Conservation (phyloP, 2,329 filamentous ascomycete genomes). For the Xylariales sp. region DNA sequence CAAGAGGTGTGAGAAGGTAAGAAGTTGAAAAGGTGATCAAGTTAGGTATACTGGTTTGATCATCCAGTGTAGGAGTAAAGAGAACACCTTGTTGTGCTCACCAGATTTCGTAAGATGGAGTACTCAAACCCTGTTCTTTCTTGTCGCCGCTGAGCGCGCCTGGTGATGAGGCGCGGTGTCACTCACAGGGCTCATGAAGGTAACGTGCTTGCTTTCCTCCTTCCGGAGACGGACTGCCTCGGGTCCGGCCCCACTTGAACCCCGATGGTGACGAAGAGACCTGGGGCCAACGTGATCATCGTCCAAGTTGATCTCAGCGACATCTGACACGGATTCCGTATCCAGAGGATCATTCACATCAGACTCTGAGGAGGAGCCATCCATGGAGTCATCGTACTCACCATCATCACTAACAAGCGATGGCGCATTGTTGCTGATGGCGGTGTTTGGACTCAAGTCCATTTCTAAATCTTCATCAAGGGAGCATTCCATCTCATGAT, state of each 20-base stretch:
- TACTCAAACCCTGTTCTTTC: constrained; percentile 5
- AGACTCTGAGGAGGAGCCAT: constrained; percentile 54
- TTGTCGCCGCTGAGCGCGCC: background rate
- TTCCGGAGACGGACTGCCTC: constrained; percentile 45
- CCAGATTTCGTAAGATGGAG: no score
- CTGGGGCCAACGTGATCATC: constrained; percentile 46
- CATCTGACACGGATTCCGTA: constrained; percentile 55
- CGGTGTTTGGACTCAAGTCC: constrained; percentile 64
- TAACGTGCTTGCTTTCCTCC: constrained; percentile 51
- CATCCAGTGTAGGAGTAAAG: background rate
- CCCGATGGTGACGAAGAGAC: constrained; percentile 38
- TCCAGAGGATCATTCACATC: constrained; percentile 54
- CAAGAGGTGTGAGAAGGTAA: constrained; percentile 4
- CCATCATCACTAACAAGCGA: constrained; percentile 78
- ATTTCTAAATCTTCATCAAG: constrained; percentile 51
- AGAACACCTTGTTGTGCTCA: background rate
- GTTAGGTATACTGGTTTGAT: no score
- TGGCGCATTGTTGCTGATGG: constrained; percentile 71
- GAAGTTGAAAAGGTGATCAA: background rate
- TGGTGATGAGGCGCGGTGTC: constrained; percentile 21
- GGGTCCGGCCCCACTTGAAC: constrained; percentile 25
- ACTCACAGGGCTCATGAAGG: constrained; percentile 49
- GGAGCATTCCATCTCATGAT: constrained; percentile 15
- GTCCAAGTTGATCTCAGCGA: constrained; percentile 58
- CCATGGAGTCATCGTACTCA: constrained; percentile 70